phyloP scores from a whole-genome alignment of 352 stramenopile genomes.

The Peronosclerospora sorghi region DNA sequence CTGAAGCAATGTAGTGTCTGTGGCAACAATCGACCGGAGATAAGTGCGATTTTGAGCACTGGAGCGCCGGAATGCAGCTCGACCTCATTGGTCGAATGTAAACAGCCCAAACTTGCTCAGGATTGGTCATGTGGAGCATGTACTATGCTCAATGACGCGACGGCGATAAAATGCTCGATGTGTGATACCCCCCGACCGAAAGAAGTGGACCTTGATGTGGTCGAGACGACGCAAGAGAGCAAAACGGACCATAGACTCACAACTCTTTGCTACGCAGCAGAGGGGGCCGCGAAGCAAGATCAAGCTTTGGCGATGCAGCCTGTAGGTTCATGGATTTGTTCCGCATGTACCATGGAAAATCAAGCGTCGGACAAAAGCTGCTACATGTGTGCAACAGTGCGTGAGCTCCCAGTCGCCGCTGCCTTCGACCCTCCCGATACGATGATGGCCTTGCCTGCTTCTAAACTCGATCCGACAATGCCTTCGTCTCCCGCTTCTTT shows the following conservation, averaged over 20 bases:
- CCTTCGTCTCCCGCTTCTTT: constrained; percentile 17
- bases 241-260: constrained; percentile 39
- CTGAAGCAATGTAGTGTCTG: constrained; percentile 56
- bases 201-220: constrained; percentile 12
- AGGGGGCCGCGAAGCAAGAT: constrained; percentile 28
- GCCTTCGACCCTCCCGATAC: constrained; percentile 24
- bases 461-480: constrained; percentile 14
- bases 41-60: constrained; percentile 1
- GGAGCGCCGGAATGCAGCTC: constrained; percentile 25
- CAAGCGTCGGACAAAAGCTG: constrained; percentile 35
- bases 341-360: constrained; percentile 79
- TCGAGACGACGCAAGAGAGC: constrained; percentile 9
- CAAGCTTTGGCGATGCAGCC: constrained; percentile 14
- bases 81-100: constrained; percentile 29
- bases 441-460: constrained; percentile 19
- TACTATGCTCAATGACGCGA: constrained; percentile 58
- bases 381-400: constrained; percentile 58
- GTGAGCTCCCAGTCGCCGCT: constrained; percentile 30
- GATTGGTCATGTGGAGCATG: constrained; percentile 72
- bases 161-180: constrained; percentile 56
- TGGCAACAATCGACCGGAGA: constrained; percentile 19
- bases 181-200: constrained; percentile 46
- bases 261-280: constrained; percentile 57
- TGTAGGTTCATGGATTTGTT: constrained; percentile 35
- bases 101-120: constrained; percentile 12